Conservation (phyloP, 2,329 filamentous ascomycete genomes). For the Neophaeococcomyces aloes region DNA sequence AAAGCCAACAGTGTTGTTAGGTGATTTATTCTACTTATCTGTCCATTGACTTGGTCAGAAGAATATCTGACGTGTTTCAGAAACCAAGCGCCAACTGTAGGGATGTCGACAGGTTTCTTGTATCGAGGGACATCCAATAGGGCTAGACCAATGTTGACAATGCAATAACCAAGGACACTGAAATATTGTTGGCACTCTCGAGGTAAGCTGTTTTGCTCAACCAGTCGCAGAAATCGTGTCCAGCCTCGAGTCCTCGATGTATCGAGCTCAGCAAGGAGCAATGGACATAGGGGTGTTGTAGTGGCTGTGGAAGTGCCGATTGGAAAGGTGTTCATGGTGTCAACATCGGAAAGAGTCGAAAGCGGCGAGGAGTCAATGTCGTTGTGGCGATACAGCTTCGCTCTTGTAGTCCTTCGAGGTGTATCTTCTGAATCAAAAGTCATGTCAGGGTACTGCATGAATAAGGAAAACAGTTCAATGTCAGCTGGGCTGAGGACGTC, state of each 20-base stretch:
- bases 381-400: no score
- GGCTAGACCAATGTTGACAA: slow-evolving; percentile 1
- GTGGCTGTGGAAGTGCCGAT: background rate
- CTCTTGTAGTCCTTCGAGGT: background rate
- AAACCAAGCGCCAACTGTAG: background rate
- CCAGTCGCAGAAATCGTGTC: background rate
- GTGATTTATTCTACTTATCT: slow-evolving; percentile 13
- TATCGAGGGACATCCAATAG: background rate
- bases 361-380: background rate
- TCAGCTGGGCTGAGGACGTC: background rate
- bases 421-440: slow-evolving; percentile 10
- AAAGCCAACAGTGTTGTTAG: slow-evolving; percentile 17
- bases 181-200: slow-evolving; percentile 1
- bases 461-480: slow-evolving; percentile 5
- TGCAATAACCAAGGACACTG: background rate
- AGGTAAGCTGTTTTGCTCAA: slow-evolving; percentile 1
- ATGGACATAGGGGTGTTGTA: background rate
- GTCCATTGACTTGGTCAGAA: slow-evolving; percentile 2
- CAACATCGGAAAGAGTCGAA: background rate
- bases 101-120: background rate
- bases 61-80: slow-evolving; percentile 5
- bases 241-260: background rate
- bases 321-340: background rate
- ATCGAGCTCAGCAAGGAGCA: background rate
- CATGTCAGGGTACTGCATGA: slow-evolving; percentile 19